phyloP scores from a whole-genome alignment of 2,329 filamentous ascomycete genomes.

The Incumbomyces lentus region DNA sequence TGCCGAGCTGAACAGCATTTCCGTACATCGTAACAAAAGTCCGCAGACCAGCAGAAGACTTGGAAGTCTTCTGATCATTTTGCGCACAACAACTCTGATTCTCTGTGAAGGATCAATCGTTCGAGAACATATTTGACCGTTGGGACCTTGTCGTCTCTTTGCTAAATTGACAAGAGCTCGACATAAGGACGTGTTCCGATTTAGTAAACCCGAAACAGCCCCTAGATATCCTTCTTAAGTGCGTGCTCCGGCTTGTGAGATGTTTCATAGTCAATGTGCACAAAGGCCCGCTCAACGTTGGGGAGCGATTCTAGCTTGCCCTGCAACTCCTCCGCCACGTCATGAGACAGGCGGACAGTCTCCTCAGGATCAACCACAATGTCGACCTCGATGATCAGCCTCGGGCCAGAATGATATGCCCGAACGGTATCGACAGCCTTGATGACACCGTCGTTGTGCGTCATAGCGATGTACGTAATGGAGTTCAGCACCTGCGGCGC shows the following conservation, averaged over 20 bases:
- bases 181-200: too few relatives aligned
- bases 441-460: conserved; percentile 65
- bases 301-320: conserved; percentile 87
- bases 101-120: too few relatives aligned
- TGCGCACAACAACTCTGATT: too few relatives aligned
- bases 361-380: conserved; percentile 78
- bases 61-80: too few relatives aligned
- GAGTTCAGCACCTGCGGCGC: conserved; percentile 79
- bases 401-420: conserved; percentile 79
- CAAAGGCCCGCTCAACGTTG: conserved; percentile 85
- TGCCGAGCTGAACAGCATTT: too few relatives aligned
- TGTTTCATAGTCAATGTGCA: conserved; percentile 96
- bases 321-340: conserved; percentile 88
- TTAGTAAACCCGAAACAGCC: too few relatives aligned
- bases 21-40: too few relatives aligned
- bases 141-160: too few relatives aligned
- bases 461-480: conserved; percentile 93
- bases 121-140: too few relatives aligned
- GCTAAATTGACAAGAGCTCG: too few relatives aligned
- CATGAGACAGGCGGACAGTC: conserved; percentile 69
- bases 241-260: conserved; percentile 85
- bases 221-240: conserved; percentile 52
- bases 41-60: too few relatives aligned
- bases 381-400: conserved; percentile 90
- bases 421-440: conserved; percentile 87